Evolutionary conservation across 441 rosid genomes (phyloP).

Genomic region (Pelargonium cotyledonis): DNA sequence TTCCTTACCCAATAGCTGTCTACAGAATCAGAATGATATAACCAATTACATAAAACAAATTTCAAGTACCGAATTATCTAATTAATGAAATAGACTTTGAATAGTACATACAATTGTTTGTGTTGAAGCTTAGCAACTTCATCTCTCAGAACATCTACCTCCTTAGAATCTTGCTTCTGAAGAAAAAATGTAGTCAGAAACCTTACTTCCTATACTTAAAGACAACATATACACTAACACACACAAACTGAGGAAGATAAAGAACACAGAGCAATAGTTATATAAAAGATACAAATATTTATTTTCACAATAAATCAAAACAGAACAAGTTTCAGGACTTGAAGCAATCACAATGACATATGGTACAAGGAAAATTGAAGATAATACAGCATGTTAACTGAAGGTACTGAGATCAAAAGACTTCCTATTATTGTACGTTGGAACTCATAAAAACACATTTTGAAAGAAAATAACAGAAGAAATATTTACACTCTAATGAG

Average conservation of each 20-base stretch:
- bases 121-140: constrained; percentile 61
- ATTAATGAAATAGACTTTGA: background rate
- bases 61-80: background rate
- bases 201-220: background rate
- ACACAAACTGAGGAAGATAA: background rate
- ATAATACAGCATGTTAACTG: background rate
- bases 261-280: background rate
- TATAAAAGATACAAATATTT: background rate
- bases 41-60: constrained; percentile 10
- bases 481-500: background rate
- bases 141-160: constrained; percentile 49
- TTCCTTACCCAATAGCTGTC: constrained; percentile 63
- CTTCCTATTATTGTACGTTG: background rate
- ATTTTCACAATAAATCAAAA: background rate
- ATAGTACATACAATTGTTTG: constrained; percentile 56
- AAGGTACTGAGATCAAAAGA: background rate
- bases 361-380: background rate
- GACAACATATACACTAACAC: background rate
- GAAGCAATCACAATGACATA: background rate
- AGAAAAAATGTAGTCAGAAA: constrained; percentile 6
- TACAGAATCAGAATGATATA: constrained; percentile 23
- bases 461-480: no score
- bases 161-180: constrained; percentile 48
- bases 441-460: background rate
- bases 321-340: background rate